Evolutionary conservation across 1,284 basidiomycete species (phyloP).

Genomic region (Pterulicium gracile): DNA sequence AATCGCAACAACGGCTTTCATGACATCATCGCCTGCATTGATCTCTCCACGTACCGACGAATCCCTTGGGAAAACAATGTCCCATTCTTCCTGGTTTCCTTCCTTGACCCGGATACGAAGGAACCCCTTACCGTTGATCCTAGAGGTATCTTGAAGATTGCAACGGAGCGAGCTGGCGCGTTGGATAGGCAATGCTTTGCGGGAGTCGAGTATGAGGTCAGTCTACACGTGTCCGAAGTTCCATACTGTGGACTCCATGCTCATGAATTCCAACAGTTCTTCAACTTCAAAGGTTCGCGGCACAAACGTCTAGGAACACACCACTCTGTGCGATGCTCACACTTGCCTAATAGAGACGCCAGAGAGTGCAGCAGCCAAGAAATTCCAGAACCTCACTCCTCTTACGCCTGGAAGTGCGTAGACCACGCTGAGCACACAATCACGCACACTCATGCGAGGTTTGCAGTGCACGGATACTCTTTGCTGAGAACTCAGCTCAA

Average conservation of each 20-base stretch:
- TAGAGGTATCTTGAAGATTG: constrained; percentile 64
- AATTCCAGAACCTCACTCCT: constrained; percentile 63
- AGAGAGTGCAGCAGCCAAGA: constrained; percentile 65
- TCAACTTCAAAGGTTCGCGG: constrained; percentile 78
- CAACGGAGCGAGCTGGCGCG: constrained; percentile 37
- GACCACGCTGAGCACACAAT: background rate
- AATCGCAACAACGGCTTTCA: constrained; percentile 88
- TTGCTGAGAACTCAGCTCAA: constrained; percentile 83
- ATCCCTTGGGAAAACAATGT: constrained; percentile 91
- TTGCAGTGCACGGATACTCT: constrained; percentile 85
- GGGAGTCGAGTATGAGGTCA: constrained; percentile 87
- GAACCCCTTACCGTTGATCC: constrained; percentile 77
- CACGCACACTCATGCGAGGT: too few relatives aligned
- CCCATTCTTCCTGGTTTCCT: constrained; percentile 89
- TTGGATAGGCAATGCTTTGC: constrained; percentile 57
- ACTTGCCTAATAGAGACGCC: constrained; percentile 55
- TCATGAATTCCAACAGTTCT: constrained; percentile 54
- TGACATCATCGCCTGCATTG: constrained; percentile 78
- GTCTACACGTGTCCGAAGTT: constrained; percentile 10
- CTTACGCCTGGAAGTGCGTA: constrained; percentile 85
- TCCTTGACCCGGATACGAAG: constrained; percentile 76
- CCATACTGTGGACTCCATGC: constrained; percentile 5
- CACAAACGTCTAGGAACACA: background rate
- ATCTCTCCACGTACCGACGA: constrained; percentile 76
- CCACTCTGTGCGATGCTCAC: background rate